Base-by-base conservation (phyloP, 2,329 filamentous ascomycete species). In the Cladosporium halotolerans region DNA sequence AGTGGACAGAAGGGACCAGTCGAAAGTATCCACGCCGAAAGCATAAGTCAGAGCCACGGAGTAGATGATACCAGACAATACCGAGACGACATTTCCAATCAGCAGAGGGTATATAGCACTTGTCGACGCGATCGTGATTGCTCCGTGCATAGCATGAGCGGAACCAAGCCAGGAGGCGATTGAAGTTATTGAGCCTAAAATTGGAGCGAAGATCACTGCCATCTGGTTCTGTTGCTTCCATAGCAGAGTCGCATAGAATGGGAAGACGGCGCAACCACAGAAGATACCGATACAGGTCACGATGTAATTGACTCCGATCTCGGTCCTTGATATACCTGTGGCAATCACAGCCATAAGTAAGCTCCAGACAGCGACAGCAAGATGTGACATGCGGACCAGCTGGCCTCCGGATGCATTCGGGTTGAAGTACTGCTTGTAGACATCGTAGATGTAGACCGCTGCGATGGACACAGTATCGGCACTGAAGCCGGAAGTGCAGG, bases 321-420 rank as follows among this genome's bases (percentile, higher is more conserved):
- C 23, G 23, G 23, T 28, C 23, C 23, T 28, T 28, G 23, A 40
- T 9, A 55, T 28, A n/a, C 53, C 53, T 6, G 53, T 55, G 16
- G 40, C 52, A 39, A 60, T 54, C 66, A 19, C 61, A 61, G 88
- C 88, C 75, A 95, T 92, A 61, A 87, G 77, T 18, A 90, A 60
- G 0, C 87, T 85, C 63, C 90, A 95, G 10, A 82, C 75, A 39
- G 93, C 71, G 55, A 85, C 89, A 63, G 83, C 81, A 36, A 78
- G 71, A 68, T 96, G 88, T 19, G 82, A 89, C 72, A 91, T 86
- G 70, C 84, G 87, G 46, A 96, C 91, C 5, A 96, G 80, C 38
- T 80, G 80, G 63, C 81, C 84, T 14, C 89, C 89, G 49, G 80
- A 84, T 6, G 90, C 90, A 0, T 72, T 66, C 0, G 89, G 89